phyloP scores from a whole-genome alignment of 2,329 filamentous ascomycete genomes.

The Botrytis deweyae region DNA sequence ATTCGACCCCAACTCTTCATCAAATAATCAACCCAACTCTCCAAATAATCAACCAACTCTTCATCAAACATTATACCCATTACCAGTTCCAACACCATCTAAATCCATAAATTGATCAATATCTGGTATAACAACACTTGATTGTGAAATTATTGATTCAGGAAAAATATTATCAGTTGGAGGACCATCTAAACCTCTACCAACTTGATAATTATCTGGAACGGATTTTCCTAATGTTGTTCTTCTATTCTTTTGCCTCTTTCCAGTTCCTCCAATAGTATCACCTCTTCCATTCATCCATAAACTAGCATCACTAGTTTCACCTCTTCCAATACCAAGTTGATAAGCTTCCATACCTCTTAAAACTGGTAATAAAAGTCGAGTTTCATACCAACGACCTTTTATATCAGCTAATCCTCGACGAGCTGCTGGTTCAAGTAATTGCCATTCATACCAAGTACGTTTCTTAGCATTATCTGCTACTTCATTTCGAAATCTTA shows the following conservation, averaged over 20 bases:
- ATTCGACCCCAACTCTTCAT: background rate
- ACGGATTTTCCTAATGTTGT: constrained; percentile 40
- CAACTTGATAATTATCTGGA: constrained; percentile 38
- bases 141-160: constrained; percentile 24
- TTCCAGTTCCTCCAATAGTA: constrained; percentile 34
- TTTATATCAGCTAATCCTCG: constrained; percentile 49
- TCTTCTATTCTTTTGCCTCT: constrained; percentile 38
- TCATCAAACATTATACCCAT: constrained; percentile 10
- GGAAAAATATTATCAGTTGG: constrained; percentile 36
- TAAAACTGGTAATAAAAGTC: constrained; percentile 46
- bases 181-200: constrained; percentile 39
- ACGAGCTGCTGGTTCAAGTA: constrained; percentile 37
- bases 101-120: constrained; percentile 28
- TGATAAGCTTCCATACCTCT: constrained; percentile 39
- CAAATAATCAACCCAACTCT: background rate
- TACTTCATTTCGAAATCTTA: constrained; percentile 50
- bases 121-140: constrained; percentile 16
- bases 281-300: constrained; percentile 51
- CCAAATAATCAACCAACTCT: background rate
- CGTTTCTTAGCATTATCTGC: constrained; percentile 39
- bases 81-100: constrained; percentile 15
- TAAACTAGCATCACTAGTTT: constrained; percentile 44
- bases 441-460: constrained; percentile 37
- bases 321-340: constrained; percentile 38
- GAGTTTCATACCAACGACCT: constrained; percentile 61